Base-by-base conservation (phyloP, 805 yeast genomes). In the Hanseniaspora osmophila region DNA sequence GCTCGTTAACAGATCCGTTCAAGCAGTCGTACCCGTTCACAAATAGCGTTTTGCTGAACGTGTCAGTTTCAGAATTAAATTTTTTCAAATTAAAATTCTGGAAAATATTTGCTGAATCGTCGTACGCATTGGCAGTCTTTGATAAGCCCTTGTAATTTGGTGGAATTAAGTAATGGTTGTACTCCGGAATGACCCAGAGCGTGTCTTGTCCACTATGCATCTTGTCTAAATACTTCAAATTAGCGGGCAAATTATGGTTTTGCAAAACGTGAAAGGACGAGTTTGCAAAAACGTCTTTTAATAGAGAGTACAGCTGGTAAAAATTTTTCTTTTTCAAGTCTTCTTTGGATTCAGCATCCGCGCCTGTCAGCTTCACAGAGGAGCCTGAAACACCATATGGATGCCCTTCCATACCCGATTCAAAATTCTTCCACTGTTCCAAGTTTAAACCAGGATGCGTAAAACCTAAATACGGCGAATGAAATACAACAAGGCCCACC, bases 161-260 rank as follows among this genome's bases (percentile, higher is more conserved):
- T 32, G 35, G 35, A 32, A 32, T n/a, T 9, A 32, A 32, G 0
- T 83, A 71, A 63, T 81, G 88, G 0, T 96, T 96, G 6, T 84
- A 77, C 33, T 79, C 73, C 0, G 96, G 96, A 2, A 88, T 67
- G 3, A 88, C 59, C 90, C 95, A 84, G 29, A 88, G 27, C 7
- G 27, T 22, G 27, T 22, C 27, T 22, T 22, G 27, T 22, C 27
- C 27, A 22, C 7, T 22, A 22, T 22, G 27, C 27, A 22, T 22
- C 61, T 1, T 94, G 94, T n/a, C 18, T 18, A 35, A 35, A 35
- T 35, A 35, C 16, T 35, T 47, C 54, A 61, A 63, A 29, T 57
- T 59, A 3, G 47, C 40, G 6, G 70, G 69, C n/a, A 85, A 60
- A 18, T 80, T 78, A 27, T 78, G 81, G 18, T 69, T 68, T 40